Conservation (phyloP, 805 yeast genomes). For the Scheffersomyces stipitis region DNA sequence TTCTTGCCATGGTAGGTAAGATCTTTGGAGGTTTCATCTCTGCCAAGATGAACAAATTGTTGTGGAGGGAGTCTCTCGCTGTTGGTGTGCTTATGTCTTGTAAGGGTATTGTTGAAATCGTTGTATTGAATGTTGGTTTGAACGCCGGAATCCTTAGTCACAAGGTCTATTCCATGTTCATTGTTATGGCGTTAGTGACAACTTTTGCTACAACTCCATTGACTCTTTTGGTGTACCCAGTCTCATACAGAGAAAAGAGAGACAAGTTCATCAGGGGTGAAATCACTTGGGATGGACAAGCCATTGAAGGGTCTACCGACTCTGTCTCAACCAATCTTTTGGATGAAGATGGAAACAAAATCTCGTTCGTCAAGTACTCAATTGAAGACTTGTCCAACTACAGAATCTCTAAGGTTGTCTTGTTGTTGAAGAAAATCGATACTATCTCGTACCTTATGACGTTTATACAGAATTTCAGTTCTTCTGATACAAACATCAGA, state of each 20-base stretch:
- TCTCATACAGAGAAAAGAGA: slow-evolving; percentile 53
- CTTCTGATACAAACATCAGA: slow-evolving; percentile 31
- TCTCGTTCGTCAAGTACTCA: slow-evolving; percentile 5
- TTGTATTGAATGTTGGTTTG: slow-evolving; percentile 71
- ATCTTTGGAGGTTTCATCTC: slow-evolving; percentile 65
- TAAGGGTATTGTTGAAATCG: slow-evolving; percentile 85
- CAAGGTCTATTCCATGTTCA: slow-evolving; percentile 74
- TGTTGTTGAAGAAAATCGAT: slow-evolving; percentile 31
- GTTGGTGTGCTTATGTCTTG: slow-evolving; percentile 86
- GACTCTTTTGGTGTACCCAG: slow-evolving; percentile 62
- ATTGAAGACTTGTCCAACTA: slow-evolving; percentile 18
- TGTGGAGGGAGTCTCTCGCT: slow-evolving; percentile 71
- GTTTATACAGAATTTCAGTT: slow-evolving; percentile 27
- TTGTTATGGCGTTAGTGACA: slow-evolving; percentile 76
- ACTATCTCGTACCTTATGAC: slow-evolving; percentile 34
- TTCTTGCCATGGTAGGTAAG: slow-evolving; percentile 68
- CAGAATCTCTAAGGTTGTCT: slow-evolving; percentile 23
- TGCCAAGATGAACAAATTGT: slow-evolving; percentile 59
- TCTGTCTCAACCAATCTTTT: neutral
- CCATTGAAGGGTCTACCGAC: neutral
- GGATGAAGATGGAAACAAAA: neutral
- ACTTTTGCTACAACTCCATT: slow-evolving; percentile 82
- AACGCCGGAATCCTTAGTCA: slow-evolving; percentile 65
- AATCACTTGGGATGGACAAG: slow-evolving; percentile 24
- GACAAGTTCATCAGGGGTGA: slow-evolving; percentile 28